Percentiles rank a stretch among this genome's conserved stretches.
phyloP scores from a whole-genome alignment of 2,329 filamentous ascomycete genomes.

The Monilinia vaccinii-corymbosi region DNA sequence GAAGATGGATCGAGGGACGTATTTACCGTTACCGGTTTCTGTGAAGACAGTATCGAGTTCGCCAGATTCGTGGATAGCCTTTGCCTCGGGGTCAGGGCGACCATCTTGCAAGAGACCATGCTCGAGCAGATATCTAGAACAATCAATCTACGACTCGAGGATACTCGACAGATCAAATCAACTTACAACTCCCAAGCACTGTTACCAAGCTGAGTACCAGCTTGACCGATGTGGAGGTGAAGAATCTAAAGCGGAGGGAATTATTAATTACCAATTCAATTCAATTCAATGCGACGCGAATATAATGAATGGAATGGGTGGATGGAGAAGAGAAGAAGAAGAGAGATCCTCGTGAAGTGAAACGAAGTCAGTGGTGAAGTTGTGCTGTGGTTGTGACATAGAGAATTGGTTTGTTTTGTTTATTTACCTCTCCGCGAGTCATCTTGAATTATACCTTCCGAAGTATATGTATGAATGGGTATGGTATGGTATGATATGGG shows the following conservation, averaged over 20 bases:
- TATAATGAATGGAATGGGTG: background rate
- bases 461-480: background rate
- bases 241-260: constrained; percentile 39
- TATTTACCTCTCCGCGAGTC: constrained; percentile 19
- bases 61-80: constrained; percentile 43
- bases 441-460: constrained; percentile 12
- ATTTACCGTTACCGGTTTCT: constrained; percentile 55
- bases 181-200: constrained; percentile 60
- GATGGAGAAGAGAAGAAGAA: background rate
- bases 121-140: constrained; percentile 53
- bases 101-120: constrained; percentile 55
- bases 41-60: constrained; percentile 60
- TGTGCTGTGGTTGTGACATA: too few species aligned
- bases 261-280: constrained; percentile 4
- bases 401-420: background rate
- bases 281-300: background rate
- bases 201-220: constrained; percentile 59
- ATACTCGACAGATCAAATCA: constrained; percentile 2
- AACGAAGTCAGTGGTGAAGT: background rate
- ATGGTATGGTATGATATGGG: too few species aligned
- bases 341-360: background rate
- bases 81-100: constrained; percentile 44
- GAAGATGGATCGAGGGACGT: constrained; percentile 59
- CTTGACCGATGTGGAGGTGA: constrained; percentile 60
- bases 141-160: background rate